These are phyloP conservation scores for Blastomyces silverae DNA, from an alignment of 2,329 filamentous ascomycete species.

Conservation along the genomic window DNA sequence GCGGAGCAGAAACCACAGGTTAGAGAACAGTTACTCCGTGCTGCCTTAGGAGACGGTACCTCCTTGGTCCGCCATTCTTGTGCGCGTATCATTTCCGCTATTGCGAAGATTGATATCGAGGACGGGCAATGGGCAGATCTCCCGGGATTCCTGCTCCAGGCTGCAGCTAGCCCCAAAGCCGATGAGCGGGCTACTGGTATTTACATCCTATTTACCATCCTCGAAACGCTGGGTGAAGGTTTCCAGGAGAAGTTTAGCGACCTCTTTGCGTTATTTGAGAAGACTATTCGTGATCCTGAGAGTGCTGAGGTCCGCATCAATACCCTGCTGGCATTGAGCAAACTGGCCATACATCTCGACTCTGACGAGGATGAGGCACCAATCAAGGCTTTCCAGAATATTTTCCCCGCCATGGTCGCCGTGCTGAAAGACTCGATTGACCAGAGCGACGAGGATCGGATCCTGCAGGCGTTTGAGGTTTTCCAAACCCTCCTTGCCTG, in stretches of 20 bases:
- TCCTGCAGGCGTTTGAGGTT: slow-evolving; percentile 87
- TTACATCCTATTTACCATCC: slow-evolving; percentile 85
- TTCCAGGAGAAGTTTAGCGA: slow-evolving; percentile 75
- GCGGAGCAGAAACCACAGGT: slow-evolving; percentile 71
- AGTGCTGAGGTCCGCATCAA: slow-evolving; percentile 92
- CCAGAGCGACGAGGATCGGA: slow-evolving; percentile 73
- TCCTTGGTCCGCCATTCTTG: slow-evolving; percentile 75
- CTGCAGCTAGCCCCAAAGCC: slow-evolving; percentile 66
- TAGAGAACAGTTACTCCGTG: slow-evolving; percentile 74
- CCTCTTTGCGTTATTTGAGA: slow-evolving; percentile 75
- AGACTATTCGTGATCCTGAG: slow-evolving; percentile 82
- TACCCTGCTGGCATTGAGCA: slow-evolving; percentile 83
- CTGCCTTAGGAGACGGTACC: slow-evolving; percentile 71
- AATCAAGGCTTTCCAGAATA: slow-evolving; percentile 66
- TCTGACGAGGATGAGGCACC: slow-evolving; percentile 73
- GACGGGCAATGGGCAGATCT: slow-evolving; percentile 81
- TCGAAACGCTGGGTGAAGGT: slow-evolving; percentile 78
- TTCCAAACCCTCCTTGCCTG: slow-evolving; percentile 93
- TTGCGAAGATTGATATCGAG: slow-evolving; percentile 78
- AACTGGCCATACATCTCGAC: slow-evolving; percentile 79
- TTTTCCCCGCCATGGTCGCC: slow-evolving; percentile 80
- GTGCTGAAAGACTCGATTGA: slow-evolving; percentile 81
- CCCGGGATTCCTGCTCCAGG: slow-evolving; percentile 68
- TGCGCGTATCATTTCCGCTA: slow-evolving; percentile 77
- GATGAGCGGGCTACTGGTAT: slow-evolving; percentile 82